Evolutionary conservation across 73 alveolate genomes (phyloP), one percentile per base, ranked within the genome.

Genomic region (Uronychia setigera): DNA sequence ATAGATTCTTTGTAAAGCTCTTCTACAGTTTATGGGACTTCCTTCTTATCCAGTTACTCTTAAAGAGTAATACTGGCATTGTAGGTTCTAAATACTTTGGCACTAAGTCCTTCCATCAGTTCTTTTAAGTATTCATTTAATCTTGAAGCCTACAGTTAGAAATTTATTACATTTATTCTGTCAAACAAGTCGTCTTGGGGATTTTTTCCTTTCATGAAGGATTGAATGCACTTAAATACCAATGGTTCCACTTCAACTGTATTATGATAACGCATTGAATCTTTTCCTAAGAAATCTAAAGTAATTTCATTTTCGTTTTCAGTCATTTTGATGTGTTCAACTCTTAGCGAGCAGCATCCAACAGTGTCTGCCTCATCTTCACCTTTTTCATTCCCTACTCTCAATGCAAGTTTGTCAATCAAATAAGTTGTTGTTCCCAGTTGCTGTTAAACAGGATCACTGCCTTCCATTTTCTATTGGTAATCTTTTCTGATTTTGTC

Each of bases 301-400:
- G 96, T 93, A 58, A 98, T 97, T 46, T 86, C 58, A 84, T 84
- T 74, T 1, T 26, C 29, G 76, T 94, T 95, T 1, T 95, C 98
- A 75, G 92, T 92, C 26, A 96, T 76, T 87, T 76, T 77, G 32
- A 98, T 85, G 90, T 98, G 99, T 81, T 97, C 98, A 31, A 97
- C 99, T 81, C 99, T 96, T 29, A 98, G 85, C 32, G 99, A 96
- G 95, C 99, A 98, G 94, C 99, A 97, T 34, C 99, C 99, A 33
- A 98, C 99, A 1, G 99, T 98, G 81, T 98, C 99, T 28, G 99
- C 99, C 91, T 98, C 99, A 80, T 98, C 99, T 74, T 98, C 99
- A 0, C 98, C 95, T 86, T 98, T 98, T 90, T 98, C 99, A 80
- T 98, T 98, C 26, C 99, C 99, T 19, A 98, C 99, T 91, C 99